These are phyloP conservation scores for Acer saccharum DNA, from an alignment of 345 rosid genomes.

Conservation along the genomic window DNA sequence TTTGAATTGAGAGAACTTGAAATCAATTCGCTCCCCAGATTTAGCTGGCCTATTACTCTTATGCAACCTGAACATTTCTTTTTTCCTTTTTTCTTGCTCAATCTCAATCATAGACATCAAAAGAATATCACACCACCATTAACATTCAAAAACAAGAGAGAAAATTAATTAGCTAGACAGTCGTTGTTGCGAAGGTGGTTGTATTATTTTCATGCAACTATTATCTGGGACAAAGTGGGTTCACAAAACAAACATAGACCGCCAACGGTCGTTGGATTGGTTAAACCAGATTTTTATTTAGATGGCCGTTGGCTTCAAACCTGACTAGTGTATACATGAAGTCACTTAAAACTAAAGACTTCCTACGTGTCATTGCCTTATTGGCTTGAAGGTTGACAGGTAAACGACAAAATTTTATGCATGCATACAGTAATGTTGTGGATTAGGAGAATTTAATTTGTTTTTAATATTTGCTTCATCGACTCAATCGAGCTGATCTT, in stretches of 20 bases:
- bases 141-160: conserved; percentile 4
- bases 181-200: conserved; percentile 34
- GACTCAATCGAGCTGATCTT: too few relatives aligned
- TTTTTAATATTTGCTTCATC: too few relatives aligned
- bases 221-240: not conserved
- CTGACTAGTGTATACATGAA: not conserved
- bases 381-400: not conserved
- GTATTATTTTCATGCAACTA: conserved; percentile 16
- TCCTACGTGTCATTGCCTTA: not conserved
- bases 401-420: not conserved
- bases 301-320: not conserved
- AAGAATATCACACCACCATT: not conserved
- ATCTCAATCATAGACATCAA: not conserved
- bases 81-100: not conserved
- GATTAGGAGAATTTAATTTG: too few relatives aligned
- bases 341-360: not conserved
- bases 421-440: too few relatives aligned
- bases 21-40: conserved; percentile 49
- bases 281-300: not conserved
- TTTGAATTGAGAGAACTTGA: conserved; percentile 51
- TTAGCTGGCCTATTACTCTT: conserved; percentile 30
- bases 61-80: conserved; percentile 50
- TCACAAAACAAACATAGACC: not conserved
- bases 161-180: conserved; percentile 32
- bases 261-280: not conserved